Percentiles rank a stretch among this genome's conserved stretches.
Conservation (phyloP, 2,329 filamentous ascomycete species). For the Pseudogymnoascus sp. region DNA sequence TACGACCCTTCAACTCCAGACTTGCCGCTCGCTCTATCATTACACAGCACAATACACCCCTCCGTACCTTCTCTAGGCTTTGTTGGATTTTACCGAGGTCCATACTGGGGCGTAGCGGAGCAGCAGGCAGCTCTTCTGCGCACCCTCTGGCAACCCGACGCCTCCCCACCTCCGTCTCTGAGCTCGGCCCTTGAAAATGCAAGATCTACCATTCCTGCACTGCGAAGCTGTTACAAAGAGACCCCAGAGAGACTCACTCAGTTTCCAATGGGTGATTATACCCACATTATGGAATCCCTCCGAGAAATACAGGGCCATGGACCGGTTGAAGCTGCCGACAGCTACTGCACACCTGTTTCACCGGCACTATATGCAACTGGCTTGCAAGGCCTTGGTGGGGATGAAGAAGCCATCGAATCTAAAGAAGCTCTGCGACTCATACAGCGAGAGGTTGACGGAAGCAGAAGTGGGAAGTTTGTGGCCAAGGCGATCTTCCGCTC, state of each 20-base stretch:
- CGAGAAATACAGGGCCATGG: constrained; percentile 49
- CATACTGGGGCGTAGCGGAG: constrained; percentile 82
- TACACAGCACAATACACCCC: constrained; percentile 57
- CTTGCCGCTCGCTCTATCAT: constrained; percentile 60
- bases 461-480: constrained; percentile 45
- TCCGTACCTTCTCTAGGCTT: constrained; percentile 62
- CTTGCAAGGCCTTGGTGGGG: neutral
- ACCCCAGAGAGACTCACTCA: constrained; percentile 48
- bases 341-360: constrained; percentile 32
- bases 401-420: neutral
- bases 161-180: neutral
- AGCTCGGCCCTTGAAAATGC: neutral
- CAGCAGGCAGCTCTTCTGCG: constrained; percentile 71
- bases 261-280: constrained; percentile 79
- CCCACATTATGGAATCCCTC: constrained; percentile 68
- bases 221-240: constrained; percentile 15
- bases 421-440: neutral
- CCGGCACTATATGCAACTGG: constrained; percentile 21
- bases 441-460: neutral
- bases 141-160: constrained; percentile 44
- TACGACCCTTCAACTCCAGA: constrained; percentile 40
- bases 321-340: constrained; percentile 22
- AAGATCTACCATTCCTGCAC: constrained; percentile 21
- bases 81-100: constrained; percentile 75
- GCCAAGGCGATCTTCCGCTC: constrained; percentile 62